Percentiles rank a stretch among this genome's conserved stretches.
Conservation (phyloP, 495 filamentous ascomycete genomes). For the Trichoderma orchidacearum region DNA sequence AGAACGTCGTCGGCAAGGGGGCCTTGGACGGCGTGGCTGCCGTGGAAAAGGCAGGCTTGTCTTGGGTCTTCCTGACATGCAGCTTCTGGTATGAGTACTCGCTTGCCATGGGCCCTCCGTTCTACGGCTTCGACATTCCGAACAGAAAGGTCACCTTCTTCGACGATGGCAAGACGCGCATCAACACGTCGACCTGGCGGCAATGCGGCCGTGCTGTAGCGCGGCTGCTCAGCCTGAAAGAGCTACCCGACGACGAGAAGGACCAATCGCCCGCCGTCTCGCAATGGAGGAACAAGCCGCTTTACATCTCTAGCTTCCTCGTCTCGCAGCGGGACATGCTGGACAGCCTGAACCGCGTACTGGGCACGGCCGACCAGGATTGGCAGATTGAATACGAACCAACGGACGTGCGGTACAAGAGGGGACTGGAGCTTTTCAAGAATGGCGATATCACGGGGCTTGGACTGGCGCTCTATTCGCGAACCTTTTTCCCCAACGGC, state of each 20-base stretch:
- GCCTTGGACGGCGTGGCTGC: conserved; percentile 3
- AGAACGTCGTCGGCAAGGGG: conserved; percentile 12
- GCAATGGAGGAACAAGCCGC: conserved; percentile 20
- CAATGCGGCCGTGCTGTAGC: conserved; percentile 30
- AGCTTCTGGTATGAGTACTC: conserved; percentile 37
- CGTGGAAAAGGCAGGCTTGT: conserved; percentile 29
- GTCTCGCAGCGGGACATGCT: conserved; percentile 35
- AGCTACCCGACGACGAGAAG: conserved; percentile 29
- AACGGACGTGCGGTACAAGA: conserved; percentile 24
- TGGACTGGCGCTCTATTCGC: conserved; percentile 34
- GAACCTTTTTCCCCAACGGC: conserved; percentile 36
- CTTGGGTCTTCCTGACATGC: conserved; percentile 31
- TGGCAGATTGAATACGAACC: conserved; percentile 40
- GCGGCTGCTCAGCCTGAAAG: conserved; percentile 19
- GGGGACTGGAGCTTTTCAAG: conserved; percentile 24
- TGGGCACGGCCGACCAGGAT: conserved; percentile 33
- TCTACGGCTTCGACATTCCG: conserved; percentile 19
- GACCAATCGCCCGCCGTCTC: conserved; percentile 14
- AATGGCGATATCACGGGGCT: conserved; percentile 33
- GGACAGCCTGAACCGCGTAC: conserved; percentile 33
- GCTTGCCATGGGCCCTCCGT: conserved; percentile 11
- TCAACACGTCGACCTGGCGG: conserved; percentile 24
- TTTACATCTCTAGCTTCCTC: conserved; percentile 28
- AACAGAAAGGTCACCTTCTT: conserved; percentile 17
- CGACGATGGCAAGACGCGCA: conserved; percentile 16